Evolutionary conservation across 2,329 filamentous ascomycete species (phyloP), one percentile per base, ranked within the genome.

Genomic region (Ilyonectria destructans): DNA sequence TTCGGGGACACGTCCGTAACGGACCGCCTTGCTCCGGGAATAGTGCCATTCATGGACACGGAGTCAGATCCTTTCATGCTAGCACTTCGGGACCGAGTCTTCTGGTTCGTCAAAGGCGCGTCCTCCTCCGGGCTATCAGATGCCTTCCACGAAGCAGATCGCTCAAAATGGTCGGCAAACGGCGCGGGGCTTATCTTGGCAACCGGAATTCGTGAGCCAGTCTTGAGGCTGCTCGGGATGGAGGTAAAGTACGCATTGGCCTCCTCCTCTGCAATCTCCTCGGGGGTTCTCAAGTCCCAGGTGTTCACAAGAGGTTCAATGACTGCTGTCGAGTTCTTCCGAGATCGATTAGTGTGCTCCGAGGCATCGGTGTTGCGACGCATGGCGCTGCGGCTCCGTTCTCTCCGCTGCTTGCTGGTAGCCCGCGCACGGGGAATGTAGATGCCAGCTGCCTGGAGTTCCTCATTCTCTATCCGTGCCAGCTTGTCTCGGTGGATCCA

Each of bases 401-500:
- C 78, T 69, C 80, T 71, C 62, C 82, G 73, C 75, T 82, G 83
- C 71, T 85, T 84, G 81, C 89, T 87, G 58, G 86, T 82, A 59
- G 88, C 83, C 70, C 89, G 83, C 35, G 87, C 77, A 74, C 85
- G 82, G 70, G 90, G 85, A 68, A 92, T 77, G 58, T 88, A 84
- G 74, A 95, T 90, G 33, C 93, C 93, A 7, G 93, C 93, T 67
- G 92, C 93, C 79, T 94, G 92, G 69, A 96, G 86, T 81, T 96
- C 93, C 76, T 91, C 88, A 73, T 85, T 96, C 81, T 96, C 93
- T 73, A 96, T 96, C 77, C 89, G 89, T 62, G 92, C 93, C 69
- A 96, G 83, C 82, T 96, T 96, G 81, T 96, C 93, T 64, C 93
- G 86, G 77, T 96, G 93, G 74, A 96, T 96, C 93, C 93, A 96